A percentile compares a stretch with the other conserved stretches of the same genome.
Evolutionary conservation across 176 grass and related monocot species (phyloP).

Genomic region (Zizania latifolia): DNA sequence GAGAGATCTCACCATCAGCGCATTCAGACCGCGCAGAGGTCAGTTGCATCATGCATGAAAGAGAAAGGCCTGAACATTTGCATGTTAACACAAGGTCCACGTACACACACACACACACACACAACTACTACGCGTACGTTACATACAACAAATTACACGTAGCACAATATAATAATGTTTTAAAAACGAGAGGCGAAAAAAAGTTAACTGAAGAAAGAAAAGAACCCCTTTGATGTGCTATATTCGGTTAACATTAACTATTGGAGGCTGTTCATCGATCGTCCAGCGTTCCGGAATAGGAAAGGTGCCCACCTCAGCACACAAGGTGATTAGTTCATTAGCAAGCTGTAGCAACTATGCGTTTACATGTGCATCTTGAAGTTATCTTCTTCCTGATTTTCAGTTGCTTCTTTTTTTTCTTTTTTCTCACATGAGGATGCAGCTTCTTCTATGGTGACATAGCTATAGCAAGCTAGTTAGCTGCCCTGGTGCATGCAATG

Average conservation of each 20-base stretch:
- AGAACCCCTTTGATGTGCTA: background rate
- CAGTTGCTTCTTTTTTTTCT: background rate
- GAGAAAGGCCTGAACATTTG: background rate
- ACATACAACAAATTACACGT: background rate
- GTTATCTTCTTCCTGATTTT: background rate
- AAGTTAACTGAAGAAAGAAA: background rate
- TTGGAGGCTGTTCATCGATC: background rate
- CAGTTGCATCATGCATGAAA: background rate
- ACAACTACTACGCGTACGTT: background rate
- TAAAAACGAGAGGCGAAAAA: background rate
- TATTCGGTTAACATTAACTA: slow-evolving; percentile 15
- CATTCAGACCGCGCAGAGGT: background rate
- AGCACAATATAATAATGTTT: background rate
- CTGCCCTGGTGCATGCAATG: background rate
- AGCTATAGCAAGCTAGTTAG: background rate
- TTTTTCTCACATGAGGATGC: background rate
- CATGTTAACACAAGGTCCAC: slow-evolving; percentile 18
- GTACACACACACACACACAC: background rate
- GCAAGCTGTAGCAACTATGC: background rate
- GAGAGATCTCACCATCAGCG: background rate
- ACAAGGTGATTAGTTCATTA: slow-evolving; percentile 5
- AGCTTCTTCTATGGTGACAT: background rate
- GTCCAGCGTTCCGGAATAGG: slow-evolving; percentile 19
- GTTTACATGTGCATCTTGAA: slow-evolving; percentile 20
- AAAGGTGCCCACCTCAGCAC: slow-evolving; percentile 7